A percentile compares a stretch with the other conserved stretches of the same genome.
phyloP scores from a whole-genome alignment of 2,329 filamentous ascomycete genomes.

The Monosporascus sp. region DNA sequence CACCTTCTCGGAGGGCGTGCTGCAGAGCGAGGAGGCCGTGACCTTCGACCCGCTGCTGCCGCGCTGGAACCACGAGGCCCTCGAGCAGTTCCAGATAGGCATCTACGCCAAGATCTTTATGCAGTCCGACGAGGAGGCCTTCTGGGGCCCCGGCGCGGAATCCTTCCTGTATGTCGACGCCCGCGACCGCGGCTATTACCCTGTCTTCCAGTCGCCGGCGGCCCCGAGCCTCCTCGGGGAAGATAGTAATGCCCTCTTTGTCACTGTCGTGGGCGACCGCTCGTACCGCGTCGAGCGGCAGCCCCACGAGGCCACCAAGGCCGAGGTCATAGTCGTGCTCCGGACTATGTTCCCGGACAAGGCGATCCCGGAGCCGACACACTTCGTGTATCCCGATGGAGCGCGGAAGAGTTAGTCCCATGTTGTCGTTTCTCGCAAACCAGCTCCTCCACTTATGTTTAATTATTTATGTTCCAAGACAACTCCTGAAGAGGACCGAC shows the following conservation, averaged over 20 bases:
- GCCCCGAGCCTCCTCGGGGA: conserved; percentile 52
- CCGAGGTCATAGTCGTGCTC: too few relatives aligned
- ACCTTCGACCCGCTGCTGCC: conserved; percentile 55
- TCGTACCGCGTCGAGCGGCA: too few relatives aligned
- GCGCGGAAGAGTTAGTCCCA: too few relatives aligned
- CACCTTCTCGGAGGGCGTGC: conserved; percentile 63
- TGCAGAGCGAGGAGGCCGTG: conserved; percentile 53
- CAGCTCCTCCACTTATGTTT: too few relatives aligned
- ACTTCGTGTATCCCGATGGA: too few relatives aligned
- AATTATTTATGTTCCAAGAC: too few relatives aligned
- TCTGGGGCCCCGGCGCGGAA: conserved; percentile 50
- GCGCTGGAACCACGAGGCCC: conserved; percentile 57
- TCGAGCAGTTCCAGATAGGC: conserved; percentile 61
- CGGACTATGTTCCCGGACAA: too few relatives aligned
- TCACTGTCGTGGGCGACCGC: conserved; percentile 44
- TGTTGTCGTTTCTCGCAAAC: too few relatives aligned
- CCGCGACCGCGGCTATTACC: conserved; percentile 37
- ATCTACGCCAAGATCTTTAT: conserved; percentile 71
- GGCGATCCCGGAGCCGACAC: too few relatives aligned
- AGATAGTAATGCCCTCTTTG: conserved; percentile 60
- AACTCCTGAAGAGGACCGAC: too few relatives aligned
- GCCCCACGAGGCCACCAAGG: too few relatives aligned
- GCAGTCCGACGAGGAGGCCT: conserved; percentile 60
- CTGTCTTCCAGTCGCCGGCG: conserved; percentile 60
- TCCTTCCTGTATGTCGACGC: conserved; percentile 42